Evolutionary conservation across 176 grass and related monocot genomes (phyloP).

Genomic region (Miscanthus lutarioriparius): DNA sequence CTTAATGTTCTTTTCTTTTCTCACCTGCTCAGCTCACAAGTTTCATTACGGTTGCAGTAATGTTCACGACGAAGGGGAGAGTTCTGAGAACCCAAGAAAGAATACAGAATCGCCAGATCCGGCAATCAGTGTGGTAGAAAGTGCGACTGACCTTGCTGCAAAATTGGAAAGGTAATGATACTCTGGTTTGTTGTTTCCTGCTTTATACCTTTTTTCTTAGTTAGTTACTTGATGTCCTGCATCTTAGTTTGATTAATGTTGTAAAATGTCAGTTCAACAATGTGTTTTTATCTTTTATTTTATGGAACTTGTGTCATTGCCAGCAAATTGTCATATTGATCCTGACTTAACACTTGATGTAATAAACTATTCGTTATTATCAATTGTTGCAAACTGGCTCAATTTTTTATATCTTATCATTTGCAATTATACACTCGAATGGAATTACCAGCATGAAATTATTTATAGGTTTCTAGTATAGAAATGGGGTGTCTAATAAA

Average conservation of each 20-base stretch:
- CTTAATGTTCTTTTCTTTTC: neutral
- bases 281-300: neutral
- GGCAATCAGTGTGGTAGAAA: neutral
- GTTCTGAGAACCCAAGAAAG: neutral
- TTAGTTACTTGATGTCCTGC: neutral
- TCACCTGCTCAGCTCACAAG: neutral
- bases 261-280: neutral
- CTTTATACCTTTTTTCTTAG: neutral
- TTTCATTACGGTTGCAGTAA: slow-evolving; percentile 1
- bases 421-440: neutral
- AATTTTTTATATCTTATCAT: neutral
- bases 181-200: neutral
- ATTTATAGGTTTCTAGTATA: neutral
- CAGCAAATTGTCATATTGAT: neutral
- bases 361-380: neutral
- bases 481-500: neutral
- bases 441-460: neutral
- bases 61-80: neutral
- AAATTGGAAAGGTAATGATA: slow-evolving; percentile 5
- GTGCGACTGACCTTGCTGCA: neutral
- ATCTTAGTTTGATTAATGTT: neutral
- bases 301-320: neutral
- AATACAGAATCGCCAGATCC: neutral
- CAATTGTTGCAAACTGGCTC: neutral
- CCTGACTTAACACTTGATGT: neutral